Evolutionary conservation across 2,329 filamentous ascomycete genomes (phyloP), one percentile per base, ranked within the genome.

Genomic region (Hypomyces perniciosus): DNA sequence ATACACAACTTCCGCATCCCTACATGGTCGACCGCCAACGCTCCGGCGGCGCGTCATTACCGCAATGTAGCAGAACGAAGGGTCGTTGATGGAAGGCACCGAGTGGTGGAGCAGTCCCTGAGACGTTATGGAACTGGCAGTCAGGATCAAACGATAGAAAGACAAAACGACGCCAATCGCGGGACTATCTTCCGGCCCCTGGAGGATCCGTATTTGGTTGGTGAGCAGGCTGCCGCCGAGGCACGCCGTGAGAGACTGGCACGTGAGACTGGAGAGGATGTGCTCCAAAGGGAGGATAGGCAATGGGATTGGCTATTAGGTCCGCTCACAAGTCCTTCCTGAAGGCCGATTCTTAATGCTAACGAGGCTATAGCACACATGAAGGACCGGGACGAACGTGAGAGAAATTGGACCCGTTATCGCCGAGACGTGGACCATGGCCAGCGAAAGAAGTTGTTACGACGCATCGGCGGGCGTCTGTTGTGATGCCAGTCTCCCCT

Each of bases 131-230:
- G 46, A 50, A 29, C 39, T 34, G 38, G 35, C 9, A 29, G 35
- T 43, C 52, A 44, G 27, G 44, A 48, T 13, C 28, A 41, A 27
- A n/a, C 48, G n/a, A 50, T 46, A n/a, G 49, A 38, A 4, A 40
- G 38, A 29, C 47, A 46, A 45, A 46, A 39, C 12, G 43, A 52
- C 10, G 41, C 41, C 10, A 46, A 13, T n/a, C 8, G 48, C 40
- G 49, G 59, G 29, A 34, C 53, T 27, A 33, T 58, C 59, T 44
- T 64, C 64, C 72, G 76, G 6, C 82, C 81, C 3, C 72, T 84
- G 13, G 84, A 88, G 65, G 84, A 87, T 57, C 84, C 83, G 0
- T 76, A 83, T 51, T 69, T 87, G 8, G 84, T 87, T 2, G 84
- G 84, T 33, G 83, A 86, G 66, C 75, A 75, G 46, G 84, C 83